Evolutionary conservation across 2,329 filamentous ascomycete species (phyloP), one percentile per base, ranked within the genome.

Genomic region (Coniochaeta prunicola): DNA sequence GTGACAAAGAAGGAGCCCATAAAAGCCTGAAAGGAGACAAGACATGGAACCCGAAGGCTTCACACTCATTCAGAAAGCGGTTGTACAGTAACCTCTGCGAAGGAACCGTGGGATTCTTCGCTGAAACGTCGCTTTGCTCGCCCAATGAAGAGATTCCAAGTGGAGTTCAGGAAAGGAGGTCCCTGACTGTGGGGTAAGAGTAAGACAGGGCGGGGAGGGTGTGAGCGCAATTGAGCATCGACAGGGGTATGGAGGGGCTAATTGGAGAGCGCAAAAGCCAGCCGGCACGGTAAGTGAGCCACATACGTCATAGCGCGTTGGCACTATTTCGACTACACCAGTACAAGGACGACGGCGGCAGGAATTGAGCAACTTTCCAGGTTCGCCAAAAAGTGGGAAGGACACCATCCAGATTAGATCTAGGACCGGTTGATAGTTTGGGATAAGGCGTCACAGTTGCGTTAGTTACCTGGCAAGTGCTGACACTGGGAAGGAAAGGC

Each of bases 261-360:
- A 36, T n/a, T 55, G 10, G 19, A 26, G 13, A 55, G 24, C 53
- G 30, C 17, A 13, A n/a, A n/a, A n/a, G 53, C n/a, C 50, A n/a
- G 13, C 50, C 26, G n/a, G 9, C 15, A 21, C 40, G 45, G 45
- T 50, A 55, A 34, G 53, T 15, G 5, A 26, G 21, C 53, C 33
- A 36, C 30, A 2, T 33, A 55, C 53, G 53, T 55, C 53, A 55
- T 55, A 7, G 53, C 10, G 53, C 53, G 36, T 55, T 33, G 53
- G 30, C 28, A 33, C 28, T 55, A 55, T 55, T 55, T 36, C 28
- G 30, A 55, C 53, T 30, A 55, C 53, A 55, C 33, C n/a, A n/a
- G n/a, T n/a, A n/a, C n/a, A n/a, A n/a, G 36, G n/a, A 55, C 30
- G n/a, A 45, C 40, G 40, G 40, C 40, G 40, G 31, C n/a, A 24